These are phyloP conservation scores for Phlyctochytrium arcticum DNA, from an alignment of 192 early-diverging fungal species.

Conservation along the genomic window DNA sequence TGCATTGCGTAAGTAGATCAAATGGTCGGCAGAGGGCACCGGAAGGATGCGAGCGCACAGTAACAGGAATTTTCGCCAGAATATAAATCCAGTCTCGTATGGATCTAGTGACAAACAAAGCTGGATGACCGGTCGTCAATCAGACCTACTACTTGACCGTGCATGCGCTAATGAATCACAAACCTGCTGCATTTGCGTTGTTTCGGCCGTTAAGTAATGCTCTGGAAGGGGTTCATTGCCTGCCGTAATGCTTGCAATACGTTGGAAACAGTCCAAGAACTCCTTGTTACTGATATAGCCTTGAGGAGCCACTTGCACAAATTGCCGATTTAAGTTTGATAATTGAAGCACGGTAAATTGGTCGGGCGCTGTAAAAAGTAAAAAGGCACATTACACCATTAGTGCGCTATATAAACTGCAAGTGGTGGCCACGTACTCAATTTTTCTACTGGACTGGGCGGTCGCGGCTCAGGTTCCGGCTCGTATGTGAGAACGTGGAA, in stretches of 20 bases:
- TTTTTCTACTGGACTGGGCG: conserved; percentile 52
- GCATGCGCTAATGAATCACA: background rate
- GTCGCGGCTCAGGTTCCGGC: conserved; percentile 52
- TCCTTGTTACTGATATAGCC: conserved; percentile 38
- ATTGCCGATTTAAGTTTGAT: conserved; percentile 34
- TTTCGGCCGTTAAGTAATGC: conserved; percentile 35
- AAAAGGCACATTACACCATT: background rate
- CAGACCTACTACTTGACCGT: background rate
- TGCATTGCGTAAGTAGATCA: conserved; percentile 1
- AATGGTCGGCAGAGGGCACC: conserved; percentile 16
- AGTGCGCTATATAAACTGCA: background rate
- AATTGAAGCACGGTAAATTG: conserved; percentile 53
- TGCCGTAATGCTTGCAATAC: conserved; percentile 24
- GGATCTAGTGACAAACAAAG: conserved; percentile 39
- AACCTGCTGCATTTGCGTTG: conserved; percentile 45
- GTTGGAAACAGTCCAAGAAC: conserved; percentile 41
- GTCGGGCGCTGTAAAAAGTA: conserved; percentile 40
- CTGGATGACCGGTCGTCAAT: conserved; percentile 10
- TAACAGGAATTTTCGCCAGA: conserved; percentile 47
- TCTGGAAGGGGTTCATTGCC: conserved; percentile 48
- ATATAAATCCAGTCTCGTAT: conserved; percentile 51
- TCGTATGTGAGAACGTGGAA: conserved; percentile 44
- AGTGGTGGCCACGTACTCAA: conserved; percentile 14
- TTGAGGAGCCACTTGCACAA: conserved; percentile 31
- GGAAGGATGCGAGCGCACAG: conserved; percentile 39